Evolutionary conservation across 345 rosid species (phyloP), one percentile per base, ranked within the genome.

Genomic region (Gossypium stocksii): DNA sequence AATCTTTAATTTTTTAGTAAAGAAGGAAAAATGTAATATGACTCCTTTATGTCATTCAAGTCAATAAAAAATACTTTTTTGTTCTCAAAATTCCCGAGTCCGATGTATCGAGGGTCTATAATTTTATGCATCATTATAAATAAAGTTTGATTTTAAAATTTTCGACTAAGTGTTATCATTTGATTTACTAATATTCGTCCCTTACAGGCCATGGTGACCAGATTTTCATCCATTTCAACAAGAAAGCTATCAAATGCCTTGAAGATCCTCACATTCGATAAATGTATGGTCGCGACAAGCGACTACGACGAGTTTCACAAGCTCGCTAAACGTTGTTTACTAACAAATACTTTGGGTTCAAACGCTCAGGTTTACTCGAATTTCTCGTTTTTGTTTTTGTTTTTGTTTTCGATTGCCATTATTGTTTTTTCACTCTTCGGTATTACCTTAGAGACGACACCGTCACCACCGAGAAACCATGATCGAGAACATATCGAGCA

Each of bases 211-310:
- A 94, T 90, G 97, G 97, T 90, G 61, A 82, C 93, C 17, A 83
- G 93, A 81, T 88, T 76, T 82, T 74, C 92, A 49, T 90, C 97
- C 45, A 92, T 94, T 52, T 92, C 97, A 52, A 81, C 93, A 6
- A 85, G 94, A 59, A 89, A 94, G 80, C 81, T 94, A 67, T 85
- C 98, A 19, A 87, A 84, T 27, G 95, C 95, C 38, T 81, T 91
- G 66, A 74, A 76, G 64, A 80, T 93, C 43, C 97, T 95, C 43
- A 90, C 93, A 38, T 71, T 80, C 61, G 76, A 93, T 78, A 93
- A 89, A 77, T 71, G 83, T 72, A 91, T 91, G 96, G 99, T 93
- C 72, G 97, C 99, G 27, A 90, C 78, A 0, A 95, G 99, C 79
- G 98, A 91, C 79, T 93, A 93, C 66, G 73, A 77, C 73, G 94